A percentile compares a stretch with the other conserved stretches of the same genome.
Conservation (phyloP, 805 yeast genomes). For the Metschnikowia gelsemii region DNA sequence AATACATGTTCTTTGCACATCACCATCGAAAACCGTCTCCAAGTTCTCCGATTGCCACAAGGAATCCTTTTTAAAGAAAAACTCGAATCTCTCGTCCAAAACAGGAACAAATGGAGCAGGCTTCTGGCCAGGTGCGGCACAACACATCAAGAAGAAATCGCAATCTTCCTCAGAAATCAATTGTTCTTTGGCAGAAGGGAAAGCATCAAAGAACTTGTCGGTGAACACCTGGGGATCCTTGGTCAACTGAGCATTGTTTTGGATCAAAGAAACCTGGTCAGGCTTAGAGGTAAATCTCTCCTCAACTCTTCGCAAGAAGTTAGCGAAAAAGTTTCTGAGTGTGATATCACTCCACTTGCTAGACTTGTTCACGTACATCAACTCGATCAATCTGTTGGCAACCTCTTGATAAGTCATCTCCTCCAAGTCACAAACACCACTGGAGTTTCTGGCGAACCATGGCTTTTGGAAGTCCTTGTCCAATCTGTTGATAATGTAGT, state of each 20-base stretch:
- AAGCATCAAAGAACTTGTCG: slow-evolving; percentile 59
- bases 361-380: slow-evolving; percentile 79
- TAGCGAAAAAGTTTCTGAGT: slow-evolving; percentile 83
- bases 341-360: slow-evolving; percentile 84
- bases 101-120: slow-evolving; percentile 98
- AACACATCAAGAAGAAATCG: slow-evolving; percentile 83
- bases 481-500: slow-evolving; percentile 77
- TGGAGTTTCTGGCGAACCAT: slow-evolving; percentile 85
- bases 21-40: slow-evolving; percentile 93
- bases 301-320: slow-evolving; percentile 88
- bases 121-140: slow-evolving; percentile 83
- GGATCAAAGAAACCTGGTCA: slow-evolving; percentile 64
- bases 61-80: slow-evolving; percentile 97
- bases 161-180: slow-evolving; percentile 92
- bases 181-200: slow-evolving; percentile 75
- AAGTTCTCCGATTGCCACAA: slow-evolving; percentile 98
- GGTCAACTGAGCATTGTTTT: slow-evolving; percentile 66
- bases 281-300: slow-evolving; percentile 78
- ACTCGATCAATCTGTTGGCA: slow-evolving; percentile 80
- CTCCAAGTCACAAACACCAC: slow-evolving; percentile 84
- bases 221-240: slow-evolving; percentile 59
- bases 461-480: slow-evolving; percentile 97
- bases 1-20: slow-evolving; percentile 98
- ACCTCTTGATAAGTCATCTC: slow-evolving; percentile 96
- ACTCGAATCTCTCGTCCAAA: slow-evolving; percentile 89